Conservation (phyloP, 352 stramenopile species). For the Pythium monospermum region DNA sequence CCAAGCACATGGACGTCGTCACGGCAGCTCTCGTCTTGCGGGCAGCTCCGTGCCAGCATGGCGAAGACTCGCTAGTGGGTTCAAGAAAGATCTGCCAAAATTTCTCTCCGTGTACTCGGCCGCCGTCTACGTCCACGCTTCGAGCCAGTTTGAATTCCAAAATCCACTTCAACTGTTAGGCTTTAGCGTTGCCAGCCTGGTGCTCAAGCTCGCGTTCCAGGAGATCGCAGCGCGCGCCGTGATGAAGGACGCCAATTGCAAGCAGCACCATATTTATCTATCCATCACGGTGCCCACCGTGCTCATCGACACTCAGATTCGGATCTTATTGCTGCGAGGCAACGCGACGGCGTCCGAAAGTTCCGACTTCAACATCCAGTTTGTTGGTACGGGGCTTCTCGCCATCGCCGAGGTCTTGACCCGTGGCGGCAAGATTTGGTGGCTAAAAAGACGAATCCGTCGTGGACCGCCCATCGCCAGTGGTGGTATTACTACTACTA, state of each 20-base stretch:
- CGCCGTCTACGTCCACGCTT: conserved; percentile 13
- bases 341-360: too few relatives aligned
- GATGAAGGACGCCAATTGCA: not conserved
- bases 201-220: conserved; percentile 4
- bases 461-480: too few relatives aligned
- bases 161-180: not conserved
- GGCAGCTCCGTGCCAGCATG: not conserved
- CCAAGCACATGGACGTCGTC: not conserved
- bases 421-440: too few relatives aligned
- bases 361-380: too few relatives aligned
- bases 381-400: too few relatives aligned
- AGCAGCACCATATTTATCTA: conserved; percentile 4
- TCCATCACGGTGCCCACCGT: conserved; percentile 10
- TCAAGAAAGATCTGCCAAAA: not conserved
- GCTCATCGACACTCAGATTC: conserved; percentile 17
- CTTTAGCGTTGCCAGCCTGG: conserved; percentile 6
- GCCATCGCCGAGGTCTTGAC: too few relatives aligned
- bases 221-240: conserved; percentile 3
- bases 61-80: not conserved
- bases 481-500: too few relatives aligned
- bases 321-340: conserved; percentile 9
- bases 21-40: too few relatives aligned
- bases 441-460: too few relatives aligned
- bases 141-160: conserved; percentile 3
- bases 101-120: conserved; percentile 2